A percentile compares a stretch with the other conserved stretches of the same genome.
phyloP scores from a whole-genome alignment of 768 basidiomycete species.

The Pleurotus djamor region DNA sequence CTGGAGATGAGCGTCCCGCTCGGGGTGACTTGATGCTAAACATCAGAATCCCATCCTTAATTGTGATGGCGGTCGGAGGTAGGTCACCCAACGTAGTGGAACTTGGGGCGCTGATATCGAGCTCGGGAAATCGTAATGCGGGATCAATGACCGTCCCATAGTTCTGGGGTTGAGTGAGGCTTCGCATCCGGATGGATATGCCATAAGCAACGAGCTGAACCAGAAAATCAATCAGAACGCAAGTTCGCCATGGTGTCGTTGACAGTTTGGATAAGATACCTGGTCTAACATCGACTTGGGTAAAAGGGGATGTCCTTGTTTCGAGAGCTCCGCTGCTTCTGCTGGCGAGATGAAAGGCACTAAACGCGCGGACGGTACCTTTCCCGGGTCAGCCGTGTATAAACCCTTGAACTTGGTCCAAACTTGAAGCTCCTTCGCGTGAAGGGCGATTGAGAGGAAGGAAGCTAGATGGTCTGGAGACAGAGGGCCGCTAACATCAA shows the following conservation, averaged over 20 bases:
- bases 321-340: not conserved
- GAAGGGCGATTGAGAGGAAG: not conserved
- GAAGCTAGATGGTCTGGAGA: not conserved
- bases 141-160: not conserved
- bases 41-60: constrained; percentile 1
- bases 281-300: not conserved
- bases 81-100: not conserved
- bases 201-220: not conserved
- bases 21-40: not conserved
- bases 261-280: not conserved
- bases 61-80: not conserved
- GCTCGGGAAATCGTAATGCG: not conserved
- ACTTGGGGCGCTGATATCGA: not conserved
- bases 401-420: not conserved
- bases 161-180: not conserved
- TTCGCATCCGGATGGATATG: constrained; percentile 1
- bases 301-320: not conserved
- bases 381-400: constrained; percentile 4
- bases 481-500: not conserved
- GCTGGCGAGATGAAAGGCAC: constrained; percentile 3
- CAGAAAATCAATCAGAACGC: not conserved
- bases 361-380: not conserved
- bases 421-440: constrained; percentile 1
- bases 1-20: not conserved
- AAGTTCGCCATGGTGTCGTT: not conserved